A percentile compares a stretch with the other conserved stretches of the same genome.
These are phyloP conservation scores for Tricholoma terreum DNA, from an alignment of 768 basidiomycete genomes.

Conservation along the genomic window DNA sequence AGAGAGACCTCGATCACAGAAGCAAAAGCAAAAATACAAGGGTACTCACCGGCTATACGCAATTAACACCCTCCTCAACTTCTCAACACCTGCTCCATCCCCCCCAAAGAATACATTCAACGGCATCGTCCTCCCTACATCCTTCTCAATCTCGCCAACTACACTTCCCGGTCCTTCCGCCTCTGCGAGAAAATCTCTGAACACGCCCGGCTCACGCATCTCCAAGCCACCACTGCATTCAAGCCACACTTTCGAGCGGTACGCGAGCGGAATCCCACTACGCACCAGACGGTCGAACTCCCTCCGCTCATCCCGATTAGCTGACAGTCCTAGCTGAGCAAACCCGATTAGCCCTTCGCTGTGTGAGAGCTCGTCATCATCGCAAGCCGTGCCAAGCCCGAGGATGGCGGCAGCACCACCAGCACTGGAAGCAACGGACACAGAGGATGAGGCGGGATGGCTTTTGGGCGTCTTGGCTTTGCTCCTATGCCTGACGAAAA, in stretches of 20 bases:
- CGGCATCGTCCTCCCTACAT: constrained; percentile 89
- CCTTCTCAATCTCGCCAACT: constrained; percentile 89
- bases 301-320: constrained; percentile 72
- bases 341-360: constrained; percentile 88
- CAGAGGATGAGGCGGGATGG: constrained; percentile 16
- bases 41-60: constrained; percentile 85
- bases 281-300: constrained; percentile 81
- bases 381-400: constrained; percentile 59
- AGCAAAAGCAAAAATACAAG: background rate
- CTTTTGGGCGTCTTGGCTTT: constrained; percentile 40
- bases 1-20: background rate
- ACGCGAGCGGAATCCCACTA: constrained; percentile 82
- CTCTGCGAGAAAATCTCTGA: constrained; percentile 74
- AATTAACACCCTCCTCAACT: constrained; percentile 82
- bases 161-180: constrained; percentile 46
- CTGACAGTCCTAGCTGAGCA: constrained; percentile 78
- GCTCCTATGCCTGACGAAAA: constrained; percentile 71
- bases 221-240: constrained; percentile 95
- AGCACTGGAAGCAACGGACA: constrained; percentile 24
- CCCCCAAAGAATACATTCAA: constrained; percentile 96
- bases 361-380: constrained; percentile 75
- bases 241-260: constrained; percentile 86
- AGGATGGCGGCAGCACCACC: constrained; percentile 63
- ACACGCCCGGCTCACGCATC: constrained; percentile 87
- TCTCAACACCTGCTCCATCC: constrained; percentile 91